A percentile compares a stretch with the other conserved stretches of the same genome.
Conservation (phyloP, 306 rosid genomes). For the Lupinus albus region DNA sequence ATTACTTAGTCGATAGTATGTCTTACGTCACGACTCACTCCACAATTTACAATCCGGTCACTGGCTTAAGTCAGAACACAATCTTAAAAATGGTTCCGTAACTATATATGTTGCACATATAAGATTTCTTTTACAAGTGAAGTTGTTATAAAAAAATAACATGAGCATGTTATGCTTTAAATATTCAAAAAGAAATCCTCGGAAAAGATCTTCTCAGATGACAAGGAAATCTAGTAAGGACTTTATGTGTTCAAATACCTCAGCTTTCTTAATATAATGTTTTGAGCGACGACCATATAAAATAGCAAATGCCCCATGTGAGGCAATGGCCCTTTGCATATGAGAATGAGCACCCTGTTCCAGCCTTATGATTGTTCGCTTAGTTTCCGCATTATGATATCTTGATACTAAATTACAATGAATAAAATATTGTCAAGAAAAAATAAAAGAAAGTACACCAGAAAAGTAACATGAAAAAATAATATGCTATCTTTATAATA, state of each 20-base stretch:
- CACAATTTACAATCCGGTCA: slow-evolving; percentile 34
- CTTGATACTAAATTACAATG: slow-evolving; percentile 58
- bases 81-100: slow-evolving; percentile 14
- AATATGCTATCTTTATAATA: slow-evolving; percentile 3
- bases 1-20: slow-evolving; percentile 18
- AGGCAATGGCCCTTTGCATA: slow-evolving; percentile 78
- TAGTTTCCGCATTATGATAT: slow-evolving; percentile 69
- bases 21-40: slow-evolving; percentile 23
- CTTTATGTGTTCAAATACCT: slow-evolving; percentile 57
- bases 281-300: slow-evolving; percentile 69
- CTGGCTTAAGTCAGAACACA: slow-evolving; percentile 24
- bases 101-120: neutral
- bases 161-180: slow-evolving; percentile 13
- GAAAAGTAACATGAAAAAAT: neutral
- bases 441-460: slow-evolving; percentile 7
- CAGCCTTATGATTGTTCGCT: slow-evolving; percentile 72
- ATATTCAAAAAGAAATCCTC: slow-evolving; percentile 7
- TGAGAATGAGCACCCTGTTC: slow-evolving; percentile 79
- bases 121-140: neutral
- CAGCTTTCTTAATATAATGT: slow-evolving; percentile 85
- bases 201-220: slow-evolving; percentile 23
- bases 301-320: slow-evolving; percentile 87
- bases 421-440: slow-evolving; percentile 37
- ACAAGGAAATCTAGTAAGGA: slow-evolving; percentile 19
- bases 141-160: slow-evolving; percentile 9